Evolutionary conservation across 805 yeast genomes (phyloP), one percentile per base, ranked within the genome.

Genomic region (Candida tibetensis): DNA sequence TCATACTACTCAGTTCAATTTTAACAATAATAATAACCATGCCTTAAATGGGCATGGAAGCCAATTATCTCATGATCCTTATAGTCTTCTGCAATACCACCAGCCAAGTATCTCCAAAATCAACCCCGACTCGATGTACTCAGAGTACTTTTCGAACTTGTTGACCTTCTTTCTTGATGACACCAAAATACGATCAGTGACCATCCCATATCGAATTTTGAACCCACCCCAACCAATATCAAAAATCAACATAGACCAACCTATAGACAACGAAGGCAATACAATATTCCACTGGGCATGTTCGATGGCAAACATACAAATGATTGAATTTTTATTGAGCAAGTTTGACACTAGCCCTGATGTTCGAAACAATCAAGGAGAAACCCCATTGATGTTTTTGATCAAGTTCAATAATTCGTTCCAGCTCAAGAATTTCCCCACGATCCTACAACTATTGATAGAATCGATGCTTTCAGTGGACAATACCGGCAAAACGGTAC

Each of bases 251-350:
- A 70, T 90, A 35, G 93, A 88, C 53, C 86, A 88, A 23, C 82
- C 96, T 1, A 85, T 95, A 31, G 99, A 95, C 61, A 95, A 86
- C 49, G 79, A 83, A 41, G 97, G 98, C 0, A 93, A 93, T 55
- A 84, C 96, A 0, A 88, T 96, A 0, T 71, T 93, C 40, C 99
- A 93, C 61, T 86, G 98, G 95, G 95, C 97, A 3, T 81, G 97
- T 12, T 86, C 97, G 0, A 72, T 93, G 58, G 98, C 95, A 0
- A 79, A 87, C 41, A 62, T 82, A 1, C 66, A 79, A 2, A 70
- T 90, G 36, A 91, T 88, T 3, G 77, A 79, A 45, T 64, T 79
- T 19, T 54, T 85, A 19, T 48, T 83, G 15, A 58, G 81, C 28
- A 70, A 87, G 12, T 82, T 93, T 21, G 66, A 74, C 10, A 81